Evolutionary conservation across 768 basidiomycete species (phyloP).

Genomic region (Lentinus tigrinus): DNA sequence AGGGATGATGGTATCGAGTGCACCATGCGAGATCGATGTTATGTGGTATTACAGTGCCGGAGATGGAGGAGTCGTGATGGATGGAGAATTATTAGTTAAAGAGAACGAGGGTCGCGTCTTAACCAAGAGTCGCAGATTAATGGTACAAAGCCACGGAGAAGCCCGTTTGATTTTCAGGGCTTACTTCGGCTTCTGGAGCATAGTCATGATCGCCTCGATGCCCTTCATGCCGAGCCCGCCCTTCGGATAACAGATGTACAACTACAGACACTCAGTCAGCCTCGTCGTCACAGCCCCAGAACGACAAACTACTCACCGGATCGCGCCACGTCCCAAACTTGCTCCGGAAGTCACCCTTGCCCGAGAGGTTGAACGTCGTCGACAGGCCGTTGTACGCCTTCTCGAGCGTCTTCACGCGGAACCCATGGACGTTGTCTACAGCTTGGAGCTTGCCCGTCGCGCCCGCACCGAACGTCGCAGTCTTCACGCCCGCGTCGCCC

Average conservation of each 20-base stretch:
- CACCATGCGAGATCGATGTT: too few species aligned
- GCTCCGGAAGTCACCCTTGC: conserved; percentile 39
- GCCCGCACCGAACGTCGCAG: conserved; percentile 41
- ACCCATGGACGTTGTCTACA: conserved; percentile 32
- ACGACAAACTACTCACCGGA: conserved; percentile 23
- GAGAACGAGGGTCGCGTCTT: too few species aligned
- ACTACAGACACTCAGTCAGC: conserved; percentile 14
- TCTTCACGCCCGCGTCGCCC: conserved; percentile 35
- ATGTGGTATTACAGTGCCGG: too few species aligned
- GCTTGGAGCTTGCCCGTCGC: conserved; percentile 32
- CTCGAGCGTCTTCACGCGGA: conserved; percentile 36
- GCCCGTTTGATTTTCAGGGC: neutral
- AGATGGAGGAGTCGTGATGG: too few species aligned
- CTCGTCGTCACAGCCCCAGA: neutral
- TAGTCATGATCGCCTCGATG: conserved; percentile 34
- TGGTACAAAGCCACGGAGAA: too few species aligned
- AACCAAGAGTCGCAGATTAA: too few species aligned
- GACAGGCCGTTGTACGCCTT: conserved; percentile 39
- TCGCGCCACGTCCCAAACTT: conserved; percentile 35
- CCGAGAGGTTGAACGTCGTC: conserved; percentile 32
- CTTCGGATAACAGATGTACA: conserved; percentile 35
- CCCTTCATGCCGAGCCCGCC: conserved; percentile 32
- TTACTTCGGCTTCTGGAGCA: conserved; percentile 33
- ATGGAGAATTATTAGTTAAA: too few species aligned
- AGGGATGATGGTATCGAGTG: too few species aligned